Evolutionary conservation across 2,329 filamentous ascomycete genomes (phyloP), one percentile per base, ranked within the genome.

Genomic region (Exophiala alcalophila): DNA sequence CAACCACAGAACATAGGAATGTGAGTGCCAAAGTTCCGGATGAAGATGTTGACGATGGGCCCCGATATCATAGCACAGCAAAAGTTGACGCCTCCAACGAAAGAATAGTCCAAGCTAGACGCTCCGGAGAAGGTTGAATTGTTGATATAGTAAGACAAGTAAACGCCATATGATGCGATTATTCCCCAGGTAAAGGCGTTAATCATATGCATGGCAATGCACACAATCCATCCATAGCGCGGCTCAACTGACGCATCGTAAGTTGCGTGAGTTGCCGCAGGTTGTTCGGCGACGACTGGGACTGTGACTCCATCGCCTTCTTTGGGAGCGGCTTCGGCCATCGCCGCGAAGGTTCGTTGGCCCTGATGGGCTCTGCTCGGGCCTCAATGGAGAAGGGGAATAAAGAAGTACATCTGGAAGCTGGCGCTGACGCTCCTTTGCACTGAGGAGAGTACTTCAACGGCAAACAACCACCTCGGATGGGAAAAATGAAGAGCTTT

Each of bases 81-180:
- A 44, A 62, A 57, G 15, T 57, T 59, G 7, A 57, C 40, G 8
- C 59, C 58, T 3, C 60, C 61, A 10, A 65, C 50, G 25, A 65
- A 60, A 2, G 61, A 58, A 47, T 57, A 65, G 20, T 61, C 56
- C 14, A 62, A 40, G 19, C 46, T 48, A 3, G 40, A 54, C 0
- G 59, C 51, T 14, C 44, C 53, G 1, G 53, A 45, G 24, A 61
- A 62, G 6, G 57, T 56, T 6, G 60, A 38, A 25, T 61, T 51
- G 5, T 56, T 44, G 10, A 70, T 57, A 43, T 68, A 72, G 37
- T 69, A 61, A 4, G 63, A 60, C 0, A 72, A 60, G 41, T 69
- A 71, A 10, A 72, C 63, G 25, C 66, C 67, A 43, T 67, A 72
- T 10, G 59, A 60, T 42, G 58, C 47, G 8, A 54, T 36, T 11